These are phyloP conservation scores for Dunaliella primolecta DNA, from an alignment of 139 green algal species.

Conservation along the genomic window DNA sequence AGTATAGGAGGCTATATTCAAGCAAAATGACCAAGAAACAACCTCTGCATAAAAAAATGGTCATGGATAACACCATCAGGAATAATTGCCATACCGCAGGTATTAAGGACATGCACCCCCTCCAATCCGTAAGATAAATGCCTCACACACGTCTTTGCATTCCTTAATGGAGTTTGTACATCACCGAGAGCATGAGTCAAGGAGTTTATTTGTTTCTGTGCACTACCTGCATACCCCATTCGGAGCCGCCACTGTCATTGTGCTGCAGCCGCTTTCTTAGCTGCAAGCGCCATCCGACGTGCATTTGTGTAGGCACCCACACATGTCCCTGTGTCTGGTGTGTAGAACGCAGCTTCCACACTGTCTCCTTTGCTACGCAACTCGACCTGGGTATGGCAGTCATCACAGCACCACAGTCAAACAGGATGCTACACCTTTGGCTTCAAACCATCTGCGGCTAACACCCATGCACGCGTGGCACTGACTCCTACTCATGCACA, in stretches of 20 bases:
- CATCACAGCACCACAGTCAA: not conserved
- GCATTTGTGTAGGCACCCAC: conserved; percentile 73
- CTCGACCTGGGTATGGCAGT: conserved; percentile 55
- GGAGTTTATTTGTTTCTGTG: not conserved
- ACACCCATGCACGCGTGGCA: not conserved
- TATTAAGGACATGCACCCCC: too few species aligned
- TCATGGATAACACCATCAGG: too few species aligned
- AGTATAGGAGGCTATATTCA: too few species aligned
- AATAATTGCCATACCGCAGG: not conserved
- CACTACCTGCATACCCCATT: too few species aligned
- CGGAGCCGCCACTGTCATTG: not conserved
- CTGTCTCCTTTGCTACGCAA: conserved; percentile 57
- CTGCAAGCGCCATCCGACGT: conserved; percentile 60
- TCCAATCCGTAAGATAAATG: too few species aligned
- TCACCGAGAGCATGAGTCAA: not conserved
- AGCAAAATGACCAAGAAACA: too few species aligned
- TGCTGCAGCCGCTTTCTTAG: conserved; percentile 36
- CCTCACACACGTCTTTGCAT: too few species aligned
- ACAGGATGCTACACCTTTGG: not conserved
- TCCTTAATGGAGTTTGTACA: too few species aligned
- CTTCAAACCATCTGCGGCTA: not conserved
- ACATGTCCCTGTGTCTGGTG: conserved; percentile 50
- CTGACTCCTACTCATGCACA: not conserved
- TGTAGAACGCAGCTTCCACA: conserved; percentile 83
- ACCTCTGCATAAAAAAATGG: too few species aligned